phyloP scores from a whole-genome alignment of 768 basidiomycete species.

The Fistulinella prunicolor region DNA sequence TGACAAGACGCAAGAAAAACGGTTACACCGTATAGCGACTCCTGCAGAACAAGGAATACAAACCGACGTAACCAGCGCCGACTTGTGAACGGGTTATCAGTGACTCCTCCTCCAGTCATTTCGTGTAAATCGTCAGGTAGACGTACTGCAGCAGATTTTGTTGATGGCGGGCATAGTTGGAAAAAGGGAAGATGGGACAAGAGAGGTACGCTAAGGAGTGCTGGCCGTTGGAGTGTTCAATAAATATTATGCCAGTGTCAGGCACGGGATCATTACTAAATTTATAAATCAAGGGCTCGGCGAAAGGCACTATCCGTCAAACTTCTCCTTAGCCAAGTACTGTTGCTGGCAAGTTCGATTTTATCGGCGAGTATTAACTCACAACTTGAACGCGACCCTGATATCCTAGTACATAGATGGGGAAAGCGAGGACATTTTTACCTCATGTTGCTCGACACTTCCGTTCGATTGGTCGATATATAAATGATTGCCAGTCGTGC shows the following conservation, averaged over 20 bases:
- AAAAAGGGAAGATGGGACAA: neutral
- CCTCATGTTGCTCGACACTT: too few species aligned
- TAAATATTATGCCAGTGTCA: neutral
- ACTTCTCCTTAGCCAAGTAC: too few species aligned
- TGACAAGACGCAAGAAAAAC: conserved; percentile 31
- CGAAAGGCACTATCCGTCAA: too few species aligned
- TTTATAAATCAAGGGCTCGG: neutral
- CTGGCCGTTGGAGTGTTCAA: neutral
- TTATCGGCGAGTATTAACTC: too few species aligned
- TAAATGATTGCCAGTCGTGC: too few species aligned
- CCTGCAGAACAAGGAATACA: conserved; percentile 24
- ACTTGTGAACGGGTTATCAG: conserved; percentile 41
- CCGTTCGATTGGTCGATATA: too few species aligned
- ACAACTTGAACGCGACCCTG: too few species aligned
- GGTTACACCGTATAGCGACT: conserved; percentile 7
- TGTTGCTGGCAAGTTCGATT: too few species aligned
- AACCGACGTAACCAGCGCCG: conserved; percentile 92
- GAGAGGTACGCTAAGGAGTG: neutral
- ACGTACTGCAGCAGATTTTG: conserved; percentile 88
- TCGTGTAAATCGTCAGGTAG: neutral
- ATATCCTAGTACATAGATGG: too few species aligned
- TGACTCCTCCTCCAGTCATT: neutral
- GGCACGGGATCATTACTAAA: conserved; percentile 4
- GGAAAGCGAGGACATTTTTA: too few species aligned
- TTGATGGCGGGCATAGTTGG: conserved; percentile 49